Conservation (phyloP, 768 basidiomycete species). For the Lactifluus piperatus region DNA sequence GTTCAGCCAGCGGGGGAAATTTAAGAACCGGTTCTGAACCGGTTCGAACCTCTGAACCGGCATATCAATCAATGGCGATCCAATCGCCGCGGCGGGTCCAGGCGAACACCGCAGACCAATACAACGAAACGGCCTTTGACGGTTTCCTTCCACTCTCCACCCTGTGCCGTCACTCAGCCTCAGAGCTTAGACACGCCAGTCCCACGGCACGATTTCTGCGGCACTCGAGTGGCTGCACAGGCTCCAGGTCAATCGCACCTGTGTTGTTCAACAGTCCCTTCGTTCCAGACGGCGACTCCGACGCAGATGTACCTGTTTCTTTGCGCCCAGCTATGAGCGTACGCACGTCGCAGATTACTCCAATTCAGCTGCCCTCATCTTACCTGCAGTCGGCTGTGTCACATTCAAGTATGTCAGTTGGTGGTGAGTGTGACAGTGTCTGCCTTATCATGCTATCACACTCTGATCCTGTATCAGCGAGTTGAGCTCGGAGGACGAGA, state of each 20-base stretch:
- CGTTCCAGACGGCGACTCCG: background rate
- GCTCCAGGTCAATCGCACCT: constrained; percentile 4
- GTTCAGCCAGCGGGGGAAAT: too few relatives aligned
- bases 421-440: too few relatives aligned
- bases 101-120: too few relatives aligned
- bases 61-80: too few relatives aligned
- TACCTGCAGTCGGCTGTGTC: constrained; percentile 2
- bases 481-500: too few relatives aligned
- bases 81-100: too few relatives aligned
- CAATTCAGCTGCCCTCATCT: constrained; percentile 18
- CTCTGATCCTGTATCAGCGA: too few relatives aligned
- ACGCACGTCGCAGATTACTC: constrained; percentile 18
- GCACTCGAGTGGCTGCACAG: constrained; percentile 9
- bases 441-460: too few relatives aligned
- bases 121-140: background rate
- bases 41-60: too few relatives aligned
- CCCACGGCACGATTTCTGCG: background rate
- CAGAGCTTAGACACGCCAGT: constrained; percentile 6
- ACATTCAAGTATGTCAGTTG: too few relatives aligned
- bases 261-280: background rate
- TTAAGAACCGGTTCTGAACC: too few relatives aligned
- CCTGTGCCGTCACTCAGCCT: constrained; percentile 13
- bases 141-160: background rate
- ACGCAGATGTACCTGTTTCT: background rate
- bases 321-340: constrained; percentile 9